Base-by-base conservation (phyloP, 2,329 filamentous ascomycete genomes). In the Cercospora sp. region DNA sequence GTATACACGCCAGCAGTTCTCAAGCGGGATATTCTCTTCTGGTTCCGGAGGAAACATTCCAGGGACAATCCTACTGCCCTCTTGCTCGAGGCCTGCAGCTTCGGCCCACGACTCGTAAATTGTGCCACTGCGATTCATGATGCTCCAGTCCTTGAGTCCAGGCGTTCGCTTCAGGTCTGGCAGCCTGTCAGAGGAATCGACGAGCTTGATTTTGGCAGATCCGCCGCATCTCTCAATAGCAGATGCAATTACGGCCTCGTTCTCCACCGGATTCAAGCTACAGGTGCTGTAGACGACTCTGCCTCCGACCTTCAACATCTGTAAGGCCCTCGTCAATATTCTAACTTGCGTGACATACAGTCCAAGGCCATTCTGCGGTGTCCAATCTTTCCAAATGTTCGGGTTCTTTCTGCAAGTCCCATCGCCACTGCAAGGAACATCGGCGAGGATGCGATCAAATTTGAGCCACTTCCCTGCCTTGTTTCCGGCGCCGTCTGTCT, bases 221-320 rank as follows among this genome's bases (percentile, higher is more conserved):
- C 95, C 95, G 70, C 95, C 95, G 76, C 94, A 98, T 66, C 94
- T 88, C 74, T 93, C 91, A 74, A 99, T 94, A 10, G 95, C 95
- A 28, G 91, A 90, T 0, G 92, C 89, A 68, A 99, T 84, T 16
- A 98, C 93, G 6, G 95, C 90, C 81, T 99, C 95, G 76, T 99
- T 97, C 83, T 99, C 95, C 30, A 98, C 89, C 0, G 95, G 95
- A 81, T 99, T 99, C 91, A 99, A 93, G 80, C 93, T 97, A 85
- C 95, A 99, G 20, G 95, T 99, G 3, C 94, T 98, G 83, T 98
- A 99, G 63, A 99, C 94, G 30, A 98, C 92, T 71, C 94, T 89
- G 62, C 95, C 95, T 48, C 95, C 94, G 65, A 93, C 91, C 84
- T 97, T 98, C 73, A 99, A 88, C 89, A 99, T 93, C 82, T 98